Evolutionary conservation across 1,284 basidiomycete species (phyloP).

Genomic region (Cronartium quercuum): DNA sequence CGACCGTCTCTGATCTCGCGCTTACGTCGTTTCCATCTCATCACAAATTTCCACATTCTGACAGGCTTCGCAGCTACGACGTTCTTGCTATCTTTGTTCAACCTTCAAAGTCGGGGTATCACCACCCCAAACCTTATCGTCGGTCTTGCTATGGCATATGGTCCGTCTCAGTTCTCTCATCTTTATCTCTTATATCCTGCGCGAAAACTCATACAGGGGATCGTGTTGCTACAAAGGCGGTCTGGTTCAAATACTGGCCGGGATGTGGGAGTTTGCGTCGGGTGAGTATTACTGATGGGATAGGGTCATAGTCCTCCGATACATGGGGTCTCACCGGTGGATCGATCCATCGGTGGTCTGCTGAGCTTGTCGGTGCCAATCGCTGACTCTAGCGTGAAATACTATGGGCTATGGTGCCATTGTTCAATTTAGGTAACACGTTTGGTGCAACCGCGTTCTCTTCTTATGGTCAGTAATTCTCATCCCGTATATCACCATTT

Average conservation of each 20-base stretch:
- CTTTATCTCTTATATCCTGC: neutral
- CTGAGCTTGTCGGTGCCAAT: no score
- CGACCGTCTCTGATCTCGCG: neutral
- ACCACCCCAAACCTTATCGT: constrained; percentile 65
- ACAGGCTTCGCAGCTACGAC: constrained; percentile 55
- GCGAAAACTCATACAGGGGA: neutral
- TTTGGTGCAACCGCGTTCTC: constrained; percentile 58
- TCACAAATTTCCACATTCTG: constrained; percentile 41
- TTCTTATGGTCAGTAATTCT: constrained; percentile 19
- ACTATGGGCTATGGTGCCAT: no score
- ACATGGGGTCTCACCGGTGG: no score
- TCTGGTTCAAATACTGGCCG: constrained; percentile 61
- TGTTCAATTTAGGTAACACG: constrained; percentile 62
- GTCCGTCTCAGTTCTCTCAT: neutral
- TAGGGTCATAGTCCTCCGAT: no score
- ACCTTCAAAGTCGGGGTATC: constrained; percentile 50
- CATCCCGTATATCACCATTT: no score
- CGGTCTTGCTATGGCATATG: constrained; percentile 69
- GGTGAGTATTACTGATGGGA: no score
- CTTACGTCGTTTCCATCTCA: neutral
- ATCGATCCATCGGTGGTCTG: no score
- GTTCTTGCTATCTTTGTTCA: constrained; percentile 54
- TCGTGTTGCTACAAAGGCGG: constrained; percentile 58
- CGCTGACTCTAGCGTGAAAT: no score
- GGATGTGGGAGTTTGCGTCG: constrained; percentile 53